Evolutionary conservation across 371 early-diverging fungal species (phyloP).

Genomic region (Saksenaea vasiformis): DNA sequence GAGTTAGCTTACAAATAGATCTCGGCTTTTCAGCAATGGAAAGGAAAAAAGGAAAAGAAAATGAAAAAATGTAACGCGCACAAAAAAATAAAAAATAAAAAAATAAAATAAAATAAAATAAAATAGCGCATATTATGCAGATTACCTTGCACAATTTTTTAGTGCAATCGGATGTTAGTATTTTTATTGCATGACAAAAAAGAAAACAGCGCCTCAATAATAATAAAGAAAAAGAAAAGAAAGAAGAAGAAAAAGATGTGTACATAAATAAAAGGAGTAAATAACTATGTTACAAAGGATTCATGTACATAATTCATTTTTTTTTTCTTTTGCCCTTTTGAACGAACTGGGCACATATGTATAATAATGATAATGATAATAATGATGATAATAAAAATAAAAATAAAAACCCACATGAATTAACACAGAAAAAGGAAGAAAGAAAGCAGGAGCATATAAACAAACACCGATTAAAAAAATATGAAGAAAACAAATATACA

Average conservation of each 20-base stretch:
- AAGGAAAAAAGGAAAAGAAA: no score
- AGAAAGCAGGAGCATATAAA: not conserved
- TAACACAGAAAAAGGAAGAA: not conserved
- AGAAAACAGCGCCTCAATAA: no score
- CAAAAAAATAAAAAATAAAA: no score
- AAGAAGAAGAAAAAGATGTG: not conserved
- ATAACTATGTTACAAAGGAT: not conserved
- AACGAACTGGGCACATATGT: not conserved
- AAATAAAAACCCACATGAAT: conserved; percentile 1
- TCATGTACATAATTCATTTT: no score
- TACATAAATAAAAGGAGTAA: not conserved
- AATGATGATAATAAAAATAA: not conserved
- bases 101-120: not conserved
- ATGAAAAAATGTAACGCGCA: no score
- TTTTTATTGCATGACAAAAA: not conserved
- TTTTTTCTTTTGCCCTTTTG: no score
- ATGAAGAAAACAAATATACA: not conserved
- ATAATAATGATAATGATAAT: not conserved
- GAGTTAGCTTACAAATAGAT: no score
- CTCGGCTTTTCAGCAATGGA: no score
- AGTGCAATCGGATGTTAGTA: not conserved
- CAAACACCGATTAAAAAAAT: not conserved
- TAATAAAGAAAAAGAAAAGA: not conserved
- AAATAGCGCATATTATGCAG: not conserved
- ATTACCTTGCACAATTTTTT: not conserved